These are phyloP conservation scores for Geotrichum cucujoidarum DNA, from an alignment of 1,139 yeast genomes.

Conservation along the genomic window DNA sequence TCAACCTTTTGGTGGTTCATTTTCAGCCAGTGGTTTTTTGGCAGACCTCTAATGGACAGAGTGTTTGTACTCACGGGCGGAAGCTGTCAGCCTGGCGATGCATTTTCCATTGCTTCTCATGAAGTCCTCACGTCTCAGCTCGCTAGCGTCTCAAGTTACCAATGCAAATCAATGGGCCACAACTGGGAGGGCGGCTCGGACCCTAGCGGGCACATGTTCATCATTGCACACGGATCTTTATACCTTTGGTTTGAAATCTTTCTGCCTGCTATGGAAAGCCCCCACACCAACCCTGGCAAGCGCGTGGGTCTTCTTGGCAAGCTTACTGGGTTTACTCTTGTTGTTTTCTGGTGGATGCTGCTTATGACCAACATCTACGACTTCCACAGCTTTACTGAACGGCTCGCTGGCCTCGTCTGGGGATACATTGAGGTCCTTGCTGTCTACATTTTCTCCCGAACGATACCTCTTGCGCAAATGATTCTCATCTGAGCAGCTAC, in stretches of 20 bases:
- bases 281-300: not conserved
- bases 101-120: not conserved
- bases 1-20: slow-evolving; percentile 76
- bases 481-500: no score
- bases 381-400: slow-evolving; percentile 78
- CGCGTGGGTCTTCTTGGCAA: slow-evolving; percentile 23
- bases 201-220: slow-evolving; percentile 90
- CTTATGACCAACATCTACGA: slow-evolving; percentile 69
- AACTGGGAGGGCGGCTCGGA: slow-evolving; percentile 91
- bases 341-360: slow-evolving; percentile 83
- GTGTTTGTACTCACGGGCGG: slow-evolving; percentile 83
- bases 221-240: slow-evolving; percentile 67
- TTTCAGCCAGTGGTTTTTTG: slow-evolving; percentile 88
- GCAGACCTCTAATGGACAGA: slow-evolving; percentile 84
- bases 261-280: slow-evolving; percentile 33
- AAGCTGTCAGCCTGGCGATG: slow-evolving; percentile 43
- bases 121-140: slow-evolving; percentile 1
- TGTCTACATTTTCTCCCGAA: slow-evolving; percentile 42
- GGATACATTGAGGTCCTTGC: slow-evolving; percentile 48
- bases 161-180: slow-evolving; percentile 61
- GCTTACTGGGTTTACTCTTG: slow-evolving; percentile 43
- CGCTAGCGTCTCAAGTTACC: slow-evolving; percentile 1
- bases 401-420: slow-evolving; percentile 58
- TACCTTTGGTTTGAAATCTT: slow-evolving; percentile 63
- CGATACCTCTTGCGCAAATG: no score